These are phyloP conservation scores for Anastatica hierochuntica DNA, from an alignment of 345 rosid genomes.

Conservation along the genomic window DNA sequence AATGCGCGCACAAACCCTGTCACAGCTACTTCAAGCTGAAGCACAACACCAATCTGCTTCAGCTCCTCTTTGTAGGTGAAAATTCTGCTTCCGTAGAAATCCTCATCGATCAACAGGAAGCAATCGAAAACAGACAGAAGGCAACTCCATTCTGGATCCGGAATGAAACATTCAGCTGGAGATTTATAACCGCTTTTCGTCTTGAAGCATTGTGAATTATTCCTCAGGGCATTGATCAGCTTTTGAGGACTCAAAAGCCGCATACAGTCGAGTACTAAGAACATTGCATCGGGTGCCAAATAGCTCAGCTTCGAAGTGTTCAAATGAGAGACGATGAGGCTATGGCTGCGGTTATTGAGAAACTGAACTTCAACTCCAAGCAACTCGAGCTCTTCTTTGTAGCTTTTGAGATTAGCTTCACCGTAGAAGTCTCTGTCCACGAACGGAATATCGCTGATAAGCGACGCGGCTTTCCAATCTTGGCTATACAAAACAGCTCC, in stretches of 20 bases:
- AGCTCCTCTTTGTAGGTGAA: constrained; percentile 29
- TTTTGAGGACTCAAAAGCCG: neutral
- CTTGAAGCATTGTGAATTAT: constrained; percentile 33
- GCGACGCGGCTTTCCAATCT: constrained; percentile 42
- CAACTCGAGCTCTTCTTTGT: constrained; percentile 38
- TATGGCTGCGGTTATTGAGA: constrained; percentile 13
- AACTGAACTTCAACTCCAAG: constrained; percentile 49
- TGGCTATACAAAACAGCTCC: constrained; percentile 42
- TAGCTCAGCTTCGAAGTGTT: constrained; percentile 11
- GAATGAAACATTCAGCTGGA: constrained; percentile 46
- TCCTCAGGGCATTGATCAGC: constrained; percentile 21
- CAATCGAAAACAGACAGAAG: constrained; percentile 39
- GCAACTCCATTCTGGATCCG: constrained; percentile 46
- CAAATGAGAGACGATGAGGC: constrained; percentile 32
- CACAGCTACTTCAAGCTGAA: constrained; percentile 38
- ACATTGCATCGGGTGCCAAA: constrained; percentile 36
- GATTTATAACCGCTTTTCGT: constrained; percentile 37
- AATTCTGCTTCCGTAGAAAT: constrained; percentile 32
- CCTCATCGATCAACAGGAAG: constrained; percentile 35
- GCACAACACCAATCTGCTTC: constrained; percentile 36
- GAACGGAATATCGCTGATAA: constrained; percentile 49
- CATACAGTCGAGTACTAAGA: constrained; percentile 37
- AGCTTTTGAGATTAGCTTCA: constrained; percentile 16
- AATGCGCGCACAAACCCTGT: constrained; percentile 29
- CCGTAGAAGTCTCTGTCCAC: constrained; percentile 38